Conservation (phyloP, 2,329 filamentous ascomycete genomes). For the Alternaria alternata region DNA sequence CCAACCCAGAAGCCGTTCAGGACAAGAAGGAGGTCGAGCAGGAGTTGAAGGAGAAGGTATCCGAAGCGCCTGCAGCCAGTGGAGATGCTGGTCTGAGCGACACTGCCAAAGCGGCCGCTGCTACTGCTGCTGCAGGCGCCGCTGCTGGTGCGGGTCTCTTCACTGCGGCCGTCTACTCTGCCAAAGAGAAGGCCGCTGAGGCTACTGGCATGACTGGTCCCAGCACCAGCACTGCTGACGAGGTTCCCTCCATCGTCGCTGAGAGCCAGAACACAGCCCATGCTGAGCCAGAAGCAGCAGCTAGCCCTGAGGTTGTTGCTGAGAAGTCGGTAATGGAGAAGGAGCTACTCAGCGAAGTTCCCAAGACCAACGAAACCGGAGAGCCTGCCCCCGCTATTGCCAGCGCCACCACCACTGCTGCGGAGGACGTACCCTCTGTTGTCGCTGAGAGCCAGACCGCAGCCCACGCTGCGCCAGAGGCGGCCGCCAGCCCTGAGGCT, state of each 20-base stretch:
- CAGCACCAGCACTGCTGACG: conserved; percentile 45
- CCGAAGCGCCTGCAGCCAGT: conserved; percentile 52
- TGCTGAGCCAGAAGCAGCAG: conserved; percentile 71
- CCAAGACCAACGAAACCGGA: conserved; percentile 52
- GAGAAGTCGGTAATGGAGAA: conserved; percentile 76
- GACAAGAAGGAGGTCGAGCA: conserved; percentile 77
- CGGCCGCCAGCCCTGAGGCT: conserved; percentile 69
- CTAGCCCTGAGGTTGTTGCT: conserved; percentile 67
- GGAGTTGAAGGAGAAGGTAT: conserved; percentile 73
- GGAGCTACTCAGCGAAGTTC: conserved; percentile 63
- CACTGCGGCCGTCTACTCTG: conserved; percentile 39
- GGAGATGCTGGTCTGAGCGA: conserved; percentile 37
- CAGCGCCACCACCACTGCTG: conserved; percentile 43
- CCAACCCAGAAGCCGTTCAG: conserved; percentile 68
- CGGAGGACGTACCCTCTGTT: conserved; percentile 59
- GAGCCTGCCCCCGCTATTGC: conserved; percentile 34
- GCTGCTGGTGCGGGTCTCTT: conserved; percentile 55
- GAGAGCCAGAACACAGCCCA: conserved; percentile 74
- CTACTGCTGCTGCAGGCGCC: conserved; percentile 46
- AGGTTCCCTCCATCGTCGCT: conserved; percentile 67
- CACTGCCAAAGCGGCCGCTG: conserved; percentile 22
- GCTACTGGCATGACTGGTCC: conserved; percentile 50
- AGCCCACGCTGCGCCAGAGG: conserved; percentile 69
- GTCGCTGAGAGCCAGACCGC: conserved; percentile 76
- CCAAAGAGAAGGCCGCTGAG: conserved; percentile 49